Base-by-base conservation (phyloP, 129 eudicot species). In the Chrysanthemum seticuspe region DNA sequence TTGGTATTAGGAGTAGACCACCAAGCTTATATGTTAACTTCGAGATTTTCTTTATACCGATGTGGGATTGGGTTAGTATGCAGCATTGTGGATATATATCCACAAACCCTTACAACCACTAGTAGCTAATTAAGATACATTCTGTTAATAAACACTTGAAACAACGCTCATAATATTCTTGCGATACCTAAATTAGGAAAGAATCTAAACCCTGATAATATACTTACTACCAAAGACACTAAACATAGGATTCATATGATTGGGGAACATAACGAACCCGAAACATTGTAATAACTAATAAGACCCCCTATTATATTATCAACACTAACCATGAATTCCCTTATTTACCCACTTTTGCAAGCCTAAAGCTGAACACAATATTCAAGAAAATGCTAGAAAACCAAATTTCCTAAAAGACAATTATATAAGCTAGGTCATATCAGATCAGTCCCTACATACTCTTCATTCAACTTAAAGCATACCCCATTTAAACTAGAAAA, bases 391-490 rank as follows among this genome's bases (percentile, higher is more conserved):
- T 60, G 75, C n/a, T 69, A 60, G 36, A 58, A 68, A 47, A 7
- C 59, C 74, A 57, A 67, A 25, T 76, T 68, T 21, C 70, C 47
- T 65, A 71, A 31, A 72, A 29, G 49, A 27, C 48, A 78, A 56
- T 25, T 55, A 44, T 29, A 0, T 4, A 29, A 13, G 48, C 62
- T 18, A 54, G 62, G 78, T 72, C 74, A 72, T 47, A 65, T 47
- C 78, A 78, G 82, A 78, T 78, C 78, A 72, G 62, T 69, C 77
- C 74, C 73, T 73, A 78, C 73, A 78, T 45, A 65, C 53, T 78
- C 14, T 72, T 56, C 72, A 72, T 56, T 56, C 47, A 65, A 72
- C 77, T 27, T 72, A 71, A 71, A 78, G 68, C 73, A 55, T 55
- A 65, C 67, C 56, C 73, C 29, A 40, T 9, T 54, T 34, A 61